Evolutionary conservation across 163 green algal species (phyloP), one percentile per base, ranked within the genome.

Genomic region (Botryococcus braunii): DNA sequence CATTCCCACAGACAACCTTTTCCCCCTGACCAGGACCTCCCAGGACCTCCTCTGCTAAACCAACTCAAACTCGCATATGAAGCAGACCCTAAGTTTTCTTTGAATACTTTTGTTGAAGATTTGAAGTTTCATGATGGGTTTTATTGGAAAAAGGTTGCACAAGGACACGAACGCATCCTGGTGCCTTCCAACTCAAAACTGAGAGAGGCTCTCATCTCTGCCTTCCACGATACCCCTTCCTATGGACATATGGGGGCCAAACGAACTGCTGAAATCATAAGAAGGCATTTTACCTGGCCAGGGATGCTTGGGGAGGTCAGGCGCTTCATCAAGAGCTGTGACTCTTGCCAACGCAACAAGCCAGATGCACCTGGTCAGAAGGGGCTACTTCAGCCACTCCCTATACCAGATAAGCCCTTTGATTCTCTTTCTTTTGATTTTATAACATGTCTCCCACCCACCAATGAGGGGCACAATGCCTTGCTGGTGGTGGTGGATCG

Each of bases 401-500:
- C 62, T 11, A 52, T 78, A 17, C 77, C 77, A 29, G 36, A n/a
- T 3, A 32, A 43, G n/a, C 48, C 31, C 23, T 84, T 65, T 60
- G 64, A 74, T 9, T 13, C 2, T 0, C 35, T 84, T 8, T 72
- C 13, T 37, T 69, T 76, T 41, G 73, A 84, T 58, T 62, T 81
- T 34, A 78, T 80, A 36, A 69, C 25, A 2, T 27, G 40, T 5
- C 41, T 82, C 21, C 70, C 78, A 4, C 17, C 35, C 35, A 78
- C 72, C 17, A 55, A 43, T 11, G 17, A 4, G 11, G 65, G 68
- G 3, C 62, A 83, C 21, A 66, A 85, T 65, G 29, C 74, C 40
- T 82, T 89, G 21, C 32, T 85, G 2, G 71, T 81, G 0, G 79
- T 89, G 47, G 79, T 91, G 8, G 74, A 86, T 71, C 59, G 62